Conservation (phyloP, 176 grass and related monocot genomes). For the Thalia dealbata region DNA sequence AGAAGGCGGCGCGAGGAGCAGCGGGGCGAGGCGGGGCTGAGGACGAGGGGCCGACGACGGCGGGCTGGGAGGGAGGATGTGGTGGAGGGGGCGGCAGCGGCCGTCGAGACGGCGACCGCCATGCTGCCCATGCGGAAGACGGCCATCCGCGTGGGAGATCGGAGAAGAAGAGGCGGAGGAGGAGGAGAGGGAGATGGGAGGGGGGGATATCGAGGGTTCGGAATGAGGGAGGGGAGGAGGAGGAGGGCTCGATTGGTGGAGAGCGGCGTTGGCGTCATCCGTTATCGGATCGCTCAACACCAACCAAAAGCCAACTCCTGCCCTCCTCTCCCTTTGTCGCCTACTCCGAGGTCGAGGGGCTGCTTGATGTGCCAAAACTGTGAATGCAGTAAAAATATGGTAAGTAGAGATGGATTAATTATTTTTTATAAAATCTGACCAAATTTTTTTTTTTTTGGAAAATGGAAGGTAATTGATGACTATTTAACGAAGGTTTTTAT, state of each 20-base stretch:
- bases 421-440: too few relatives aligned
- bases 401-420: too few relatives aligned
- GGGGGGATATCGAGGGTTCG: not conserved
- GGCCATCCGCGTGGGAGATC: not conserved
- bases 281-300: not conserved
- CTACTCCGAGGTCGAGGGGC: too few relatives aligned
- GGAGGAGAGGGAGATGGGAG: not conserved
- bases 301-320: not conserved
- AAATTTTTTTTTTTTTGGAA: too few relatives aligned
- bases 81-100: not conserved
- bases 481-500: too few relatives aligned
- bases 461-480: too few relatives aligned
- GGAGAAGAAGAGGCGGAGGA: not conserved
- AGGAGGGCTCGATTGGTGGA: slow-evolving; percentile 2
- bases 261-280: not conserved
- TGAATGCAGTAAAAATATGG: too few relatives aligned
- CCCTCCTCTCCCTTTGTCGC: not conserved
- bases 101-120: not conserved
- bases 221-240: not conserved
- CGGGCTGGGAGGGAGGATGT: not conserved
- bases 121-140: not conserved
- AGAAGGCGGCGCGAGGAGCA: not conserved
- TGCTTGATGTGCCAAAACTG: too few relatives aligned
- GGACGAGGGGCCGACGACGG: not conserved
- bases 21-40: not conserved